Evolutionary conservation across 1,284 basidiomycete genomes (phyloP).

Genomic region (Singerocomus inundabilis): DNA sequence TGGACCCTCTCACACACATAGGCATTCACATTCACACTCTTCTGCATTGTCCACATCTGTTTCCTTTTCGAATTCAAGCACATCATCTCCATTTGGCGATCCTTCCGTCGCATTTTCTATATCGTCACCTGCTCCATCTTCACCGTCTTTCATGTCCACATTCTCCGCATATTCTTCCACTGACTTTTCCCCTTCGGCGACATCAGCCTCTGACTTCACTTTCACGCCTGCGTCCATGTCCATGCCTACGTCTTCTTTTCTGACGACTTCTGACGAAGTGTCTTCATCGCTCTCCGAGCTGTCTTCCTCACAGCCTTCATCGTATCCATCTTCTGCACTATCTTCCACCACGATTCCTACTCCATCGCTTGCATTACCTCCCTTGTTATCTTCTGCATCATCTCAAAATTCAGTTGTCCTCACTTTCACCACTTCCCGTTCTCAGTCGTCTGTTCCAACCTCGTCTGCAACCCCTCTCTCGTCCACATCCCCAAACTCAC

Average conservation of each 20-base stretch:
- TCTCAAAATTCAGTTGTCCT: slow-evolving; percentile 6
- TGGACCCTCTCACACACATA: too few species aligned
- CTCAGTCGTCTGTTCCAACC: not conserved
- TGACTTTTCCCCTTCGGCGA: not conserved
- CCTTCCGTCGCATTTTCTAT: not conserved
- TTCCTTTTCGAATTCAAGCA: not conserved
- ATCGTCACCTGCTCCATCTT: not conserved
- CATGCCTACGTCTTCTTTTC: not conserved
- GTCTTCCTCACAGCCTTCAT: not conserved
- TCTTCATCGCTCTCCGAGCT: slow-evolving; percentile 1
- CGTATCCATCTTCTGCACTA: not conserved
- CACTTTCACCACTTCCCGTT: slow-evolving; percentile 2
- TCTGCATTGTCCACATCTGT: not conserved
- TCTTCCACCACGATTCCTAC: not conserved
- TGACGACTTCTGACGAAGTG: not conserved
- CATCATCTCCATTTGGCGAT: not conserved
- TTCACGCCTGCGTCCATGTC: not conserved
- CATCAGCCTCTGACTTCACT: not conserved
- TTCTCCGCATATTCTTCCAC: not conserved
- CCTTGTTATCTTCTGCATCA: not conserved
- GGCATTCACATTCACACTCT: slow-evolving; percentile 3
- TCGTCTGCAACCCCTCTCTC: slow-evolving; percentile 6
- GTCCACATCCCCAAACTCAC: slow-evolving; percentile 7
- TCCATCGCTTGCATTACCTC: not conserved
- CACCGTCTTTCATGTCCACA: not conserved